These are phyloP conservation scores for Spizellomyces sp. DNA, from an alignment of 192 early-diverging fungal species.

Conservation along the genomic window DNA sequence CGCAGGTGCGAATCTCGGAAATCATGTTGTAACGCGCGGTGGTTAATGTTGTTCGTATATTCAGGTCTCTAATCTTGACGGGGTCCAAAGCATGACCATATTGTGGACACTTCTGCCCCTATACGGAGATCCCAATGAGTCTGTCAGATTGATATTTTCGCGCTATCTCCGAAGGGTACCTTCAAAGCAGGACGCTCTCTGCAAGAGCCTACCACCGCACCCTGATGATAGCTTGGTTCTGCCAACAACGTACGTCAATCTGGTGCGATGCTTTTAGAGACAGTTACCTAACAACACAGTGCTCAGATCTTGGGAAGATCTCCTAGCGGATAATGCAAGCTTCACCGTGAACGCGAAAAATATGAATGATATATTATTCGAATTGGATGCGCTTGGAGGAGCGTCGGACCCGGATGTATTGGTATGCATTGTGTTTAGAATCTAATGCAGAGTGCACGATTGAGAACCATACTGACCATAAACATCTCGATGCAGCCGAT, in stretches of 20 bases:
- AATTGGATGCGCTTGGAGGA: slow-evolving; percentile 35
- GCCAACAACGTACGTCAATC: slow-evolving; percentile 23
- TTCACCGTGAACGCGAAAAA: slow-evolving; percentile 43
- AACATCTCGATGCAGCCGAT: slow-evolving; percentile 23
- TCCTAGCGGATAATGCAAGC: slow-evolving; percentile 43
- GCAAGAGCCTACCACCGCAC: slow-evolving; percentile 47
- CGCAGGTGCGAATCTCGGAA: slow-evolving; percentile 23
- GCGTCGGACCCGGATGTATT: slow-evolving; percentile 25
- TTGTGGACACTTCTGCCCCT: slow-evolving; percentile 56
- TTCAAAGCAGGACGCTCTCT: slow-evolving; percentile 34
- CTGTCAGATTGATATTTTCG: slow-evolving; percentile 48
- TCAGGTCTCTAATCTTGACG: slow-evolving; percentile 37
- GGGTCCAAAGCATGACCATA: slow-evolving; percentile 33
- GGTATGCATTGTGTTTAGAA: slow-evolving; percentile 16
- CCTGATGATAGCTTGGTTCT: slow-evolving; percentile 51
- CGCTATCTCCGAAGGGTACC: slow-evolving; percentile 47
- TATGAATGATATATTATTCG: slow-evolving; percentile 42
- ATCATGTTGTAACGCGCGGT: not conserved
- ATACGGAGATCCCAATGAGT: slow-evolving; percentile 51
- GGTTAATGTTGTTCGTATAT: not conserved
- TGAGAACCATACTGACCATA: not conserved
- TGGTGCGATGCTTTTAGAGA: no score
- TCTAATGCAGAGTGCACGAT: not conserved
- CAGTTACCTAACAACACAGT: no score
- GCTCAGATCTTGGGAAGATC: slow-evolving; percentile 48